A percentile compares a stretch with the other conserved stretches of the same genome.
Evolutionary conservation across 2,329 filamentous ascomycete species (phyloP).

Genomic region (Trichoderma arundinaceum): DNA sequence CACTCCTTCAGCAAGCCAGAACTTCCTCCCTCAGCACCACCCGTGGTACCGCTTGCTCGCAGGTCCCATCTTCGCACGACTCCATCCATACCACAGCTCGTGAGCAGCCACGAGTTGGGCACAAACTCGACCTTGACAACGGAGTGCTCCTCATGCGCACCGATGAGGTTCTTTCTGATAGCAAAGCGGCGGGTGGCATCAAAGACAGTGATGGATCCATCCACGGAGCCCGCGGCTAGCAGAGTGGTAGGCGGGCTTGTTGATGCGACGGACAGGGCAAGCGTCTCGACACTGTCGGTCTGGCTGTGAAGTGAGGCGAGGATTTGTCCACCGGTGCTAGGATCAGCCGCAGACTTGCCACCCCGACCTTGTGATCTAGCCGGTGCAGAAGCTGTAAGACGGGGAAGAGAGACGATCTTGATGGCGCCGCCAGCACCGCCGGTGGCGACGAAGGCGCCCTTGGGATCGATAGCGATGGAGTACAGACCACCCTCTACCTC

Average conservation of each 20-base stretch:
- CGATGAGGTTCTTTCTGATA: slow-evolving; percentile 78
- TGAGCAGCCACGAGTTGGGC: slow-evolving; percentile 71
- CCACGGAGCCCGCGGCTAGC: slow-evolving; percentile 70
- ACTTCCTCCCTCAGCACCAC: slow-evolving; percentile 50
- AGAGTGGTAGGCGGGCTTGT: slow-evolving; percentile 57
- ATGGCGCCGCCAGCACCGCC: slow-evolving; percentile 88
- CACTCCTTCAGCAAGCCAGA: slow-evolving; percentile 81
- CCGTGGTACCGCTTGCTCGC: slow-evolving; percentile 51
- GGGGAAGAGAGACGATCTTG: slow-evolving; percentile 82
- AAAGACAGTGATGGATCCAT: slow-evolving; percentile 82
- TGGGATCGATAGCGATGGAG: slow-evolving; percentile 82
- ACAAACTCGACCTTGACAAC: slow-evolving; percentile 95
- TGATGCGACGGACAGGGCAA: slow-evolving; percentile 60
- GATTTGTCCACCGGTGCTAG: slow-evolving; percentile 61
- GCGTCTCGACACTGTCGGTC: slow-evolving; percentile 75
- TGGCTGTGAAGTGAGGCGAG: slow-evolving; percentile 85
- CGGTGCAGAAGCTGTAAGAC: slow-evolving; percentile 50
- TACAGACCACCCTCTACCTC: slow-evolving; percentile 89
- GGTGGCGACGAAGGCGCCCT: slow-evolving; percentile 78
- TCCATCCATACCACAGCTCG: slow-evolving; percentile 89
- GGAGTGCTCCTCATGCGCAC: slow-evolving; percentile 84
- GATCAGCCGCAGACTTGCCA: slow-evolving; percentile 46
- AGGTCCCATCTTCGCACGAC: slow-evolving; percentile 88
- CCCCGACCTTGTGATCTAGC: slow-evolving; percentile 39
- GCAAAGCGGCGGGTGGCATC: slow-evolving; percentile 87